phyloP scores from a whole-genome alignment of 2,329 filamentous ascomycete genomes.

The Talaromyces sp. region DNA sequence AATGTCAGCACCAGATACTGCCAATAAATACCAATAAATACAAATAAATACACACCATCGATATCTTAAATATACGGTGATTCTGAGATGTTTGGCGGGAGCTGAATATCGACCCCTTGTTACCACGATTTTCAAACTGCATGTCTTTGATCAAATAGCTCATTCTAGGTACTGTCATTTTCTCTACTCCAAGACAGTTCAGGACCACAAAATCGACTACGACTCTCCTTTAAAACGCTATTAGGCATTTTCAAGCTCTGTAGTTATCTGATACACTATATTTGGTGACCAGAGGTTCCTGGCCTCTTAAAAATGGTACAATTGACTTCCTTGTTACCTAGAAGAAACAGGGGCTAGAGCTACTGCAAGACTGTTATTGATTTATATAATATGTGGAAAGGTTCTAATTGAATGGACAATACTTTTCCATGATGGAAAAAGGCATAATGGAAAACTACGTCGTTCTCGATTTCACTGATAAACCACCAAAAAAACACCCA shows the following conservation, averaged over 20 bases:
- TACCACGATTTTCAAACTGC: too few species aligned
- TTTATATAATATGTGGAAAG: conserved; percentile 2
- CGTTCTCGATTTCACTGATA: background rate
- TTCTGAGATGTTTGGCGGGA: too few species aligned
- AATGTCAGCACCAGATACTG: too few species aligned
- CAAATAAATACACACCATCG: too few species aligned
- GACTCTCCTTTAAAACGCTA: conserved; percentile 7
- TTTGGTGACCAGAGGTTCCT: background rate
- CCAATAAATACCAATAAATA: too few species aligned
- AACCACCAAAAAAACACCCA: background rate
- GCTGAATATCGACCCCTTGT: too few species aligned
- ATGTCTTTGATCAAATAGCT: too few species aligned
- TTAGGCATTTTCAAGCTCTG: conserved; percentile 9
- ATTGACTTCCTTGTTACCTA: conserved; percentile 13
- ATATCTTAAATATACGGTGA: too few species aligned
- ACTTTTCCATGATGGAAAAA: background rate
- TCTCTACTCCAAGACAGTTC: background rate
- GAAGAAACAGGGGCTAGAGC: conserved; percentile 15
- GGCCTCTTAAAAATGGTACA: conserved; percentile 9
- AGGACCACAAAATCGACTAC: conserved; percentile 3
- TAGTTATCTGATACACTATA: conserved; percentile 11
- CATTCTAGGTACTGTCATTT: background rate
- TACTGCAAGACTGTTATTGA: conserved; percentile 13
- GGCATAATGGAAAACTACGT: background rate
- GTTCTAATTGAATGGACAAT: background rate